Percentiles rank a stretch among this genome's conserved stretches.
Evolutionary conservation across 148 eudicot species (phyloP).

Genomic region (Diospyros lotus): DNA sequence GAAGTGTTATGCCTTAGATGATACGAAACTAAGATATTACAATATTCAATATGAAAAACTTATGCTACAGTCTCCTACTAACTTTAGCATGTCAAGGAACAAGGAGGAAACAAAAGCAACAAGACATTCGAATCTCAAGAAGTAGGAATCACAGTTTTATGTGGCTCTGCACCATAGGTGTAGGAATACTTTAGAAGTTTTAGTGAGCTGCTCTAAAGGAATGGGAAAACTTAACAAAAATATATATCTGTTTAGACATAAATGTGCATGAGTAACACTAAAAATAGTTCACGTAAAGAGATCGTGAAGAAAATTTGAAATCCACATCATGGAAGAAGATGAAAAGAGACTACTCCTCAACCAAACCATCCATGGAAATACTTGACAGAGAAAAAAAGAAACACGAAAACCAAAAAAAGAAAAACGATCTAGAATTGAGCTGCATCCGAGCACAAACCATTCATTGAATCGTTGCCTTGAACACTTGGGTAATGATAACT

Average conservation of each 20-base stretch:
- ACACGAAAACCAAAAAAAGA: not conserved
- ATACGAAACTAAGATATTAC: not conserved
- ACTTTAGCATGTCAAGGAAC: not conserved
- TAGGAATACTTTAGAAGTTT: not conserved
- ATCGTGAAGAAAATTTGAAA: not conserved
- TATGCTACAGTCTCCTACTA: too few relatives aligned
- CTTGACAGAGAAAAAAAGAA: not conserved
- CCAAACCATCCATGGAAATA: not conserved
- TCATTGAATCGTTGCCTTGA: slow-evolving; percentile 63
- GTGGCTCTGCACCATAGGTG: not conserved
- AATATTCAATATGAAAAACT: not conserved
- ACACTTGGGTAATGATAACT: slow-evolving; percentile 44
- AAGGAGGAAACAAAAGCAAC: not conserved
- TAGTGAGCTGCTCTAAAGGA: not conserved
- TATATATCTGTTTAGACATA: too few relatives aligned
- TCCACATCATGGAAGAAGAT: too few relatives aligned
- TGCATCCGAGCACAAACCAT: slow-evolving; percentile 49
- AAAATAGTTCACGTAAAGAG: not conserved
- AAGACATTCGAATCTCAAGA: not conserved
- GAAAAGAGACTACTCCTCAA: not conserved
- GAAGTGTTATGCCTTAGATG: not conserved
- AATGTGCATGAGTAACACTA: too few relatives aligned
- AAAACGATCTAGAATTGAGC: slow-evolving; percentile 4
- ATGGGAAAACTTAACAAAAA: not conserved
- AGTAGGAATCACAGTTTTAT: not conserved